Percentiles rank a stretch among this genome's conserved stretches.
phyloP scores from a whole-genome alignment of 2,329 filamentous ascomycete species.

The Chaetomium sp. region DNA sequence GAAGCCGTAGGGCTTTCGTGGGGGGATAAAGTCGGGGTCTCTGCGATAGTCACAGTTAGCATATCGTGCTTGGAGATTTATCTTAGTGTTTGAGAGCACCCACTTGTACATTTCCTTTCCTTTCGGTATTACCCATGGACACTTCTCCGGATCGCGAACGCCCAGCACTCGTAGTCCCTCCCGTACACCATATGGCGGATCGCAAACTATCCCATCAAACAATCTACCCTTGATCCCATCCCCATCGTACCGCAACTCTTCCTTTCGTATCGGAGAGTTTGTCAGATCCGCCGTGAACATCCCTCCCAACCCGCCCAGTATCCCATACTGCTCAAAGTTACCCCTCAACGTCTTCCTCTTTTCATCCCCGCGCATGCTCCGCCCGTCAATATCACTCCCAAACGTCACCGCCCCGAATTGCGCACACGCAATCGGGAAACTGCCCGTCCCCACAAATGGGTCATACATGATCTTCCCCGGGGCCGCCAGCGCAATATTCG shows the following conservation, averaged over 20 bases:
- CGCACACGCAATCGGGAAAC: constrained; percentile 82
- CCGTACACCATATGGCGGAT: constrained; percentile 91
- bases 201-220: constrained; percentile 88
- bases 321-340: constrained; percentile 81
- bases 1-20: constrained; percentile 90
- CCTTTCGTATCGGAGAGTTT: constrained; percentile 65
- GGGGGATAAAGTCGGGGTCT: constrained; percentile 66
- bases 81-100: constrained; percentile 26
- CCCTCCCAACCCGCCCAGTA: constrained; percentile 62
- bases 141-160: constrained; percentile 58
- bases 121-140: constrained; percentile 56
- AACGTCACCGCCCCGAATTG: constrained; percentile 80
- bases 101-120: constrained; percentile 65
- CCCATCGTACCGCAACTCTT: constrained; percentile 27
- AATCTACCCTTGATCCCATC: constrained; percentile 35
- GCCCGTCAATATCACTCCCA: constrained; percentile 89
- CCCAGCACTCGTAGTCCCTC: constrained; percentile 89
- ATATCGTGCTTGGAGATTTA: neutral
- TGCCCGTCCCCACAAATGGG: constrained; percentile 91
- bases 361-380: constrained; percentile 70
- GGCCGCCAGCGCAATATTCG: constrained; percentile 77
- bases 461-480: constrained; percentile 88
- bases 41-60: constrained; percentile 28
- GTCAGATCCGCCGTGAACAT: constrained; percentile 82
- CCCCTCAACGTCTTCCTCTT: constrained; percentile 48